Base-by-base conservation (phyloP, 2,329 filamentous ascomycete genomes). In the Akanthomyces muscarius region DNA sequence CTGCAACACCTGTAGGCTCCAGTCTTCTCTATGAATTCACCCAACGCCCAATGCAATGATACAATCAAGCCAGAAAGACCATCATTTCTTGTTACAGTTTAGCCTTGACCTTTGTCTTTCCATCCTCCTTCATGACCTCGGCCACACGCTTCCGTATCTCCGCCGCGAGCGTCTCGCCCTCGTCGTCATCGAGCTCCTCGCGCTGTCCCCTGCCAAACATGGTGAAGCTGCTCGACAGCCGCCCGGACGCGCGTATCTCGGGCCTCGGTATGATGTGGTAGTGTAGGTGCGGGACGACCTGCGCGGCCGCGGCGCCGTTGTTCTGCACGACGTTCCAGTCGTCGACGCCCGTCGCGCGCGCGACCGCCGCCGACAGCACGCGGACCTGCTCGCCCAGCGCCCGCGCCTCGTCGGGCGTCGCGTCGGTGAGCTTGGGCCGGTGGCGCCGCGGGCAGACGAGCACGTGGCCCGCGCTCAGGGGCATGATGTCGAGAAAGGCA, bases 301-400 rank as follows among this genome's bases (percentile, higher is more conserved):
- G 94, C 2, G 92, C 92, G 2, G 94, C 94, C 38, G 92, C 86
- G 4, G 88, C 88, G 18, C 94, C 92, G 69, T 97, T 98, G 74
- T 98, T 98, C 79, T 98, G 94, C 62, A 98, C 91, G 36, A 98
- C 87, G 75, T 99, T 99, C 89, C 94, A 98, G 77, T 97, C 93
- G 57, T 81, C 81, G 1, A 91, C 85, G 11, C 88, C 89, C 2
- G 88, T 90, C 0, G 87, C 86, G 58, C 80, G 81, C 38, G 86
- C 83, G 44, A 97, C 81, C 0, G 90, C 90, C 23, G 85, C 80
- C 21, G 89, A 90, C 2, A 97, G 78, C 4, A 94, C 75, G 41
- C 91, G 87, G 33, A 96, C 83, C 79, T 82, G 85, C 65, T 75
- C 73, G 69, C 90, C 86, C 62, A 96, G 81, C 70, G 89, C 87